Percentiles rank a stretch among this genome's conserved stretches.
These are phyloP conservation scores for Clarkia xantiana DNA, from an alignment of 345 rosid genomes.

Conservation along the genomic window DNA sequence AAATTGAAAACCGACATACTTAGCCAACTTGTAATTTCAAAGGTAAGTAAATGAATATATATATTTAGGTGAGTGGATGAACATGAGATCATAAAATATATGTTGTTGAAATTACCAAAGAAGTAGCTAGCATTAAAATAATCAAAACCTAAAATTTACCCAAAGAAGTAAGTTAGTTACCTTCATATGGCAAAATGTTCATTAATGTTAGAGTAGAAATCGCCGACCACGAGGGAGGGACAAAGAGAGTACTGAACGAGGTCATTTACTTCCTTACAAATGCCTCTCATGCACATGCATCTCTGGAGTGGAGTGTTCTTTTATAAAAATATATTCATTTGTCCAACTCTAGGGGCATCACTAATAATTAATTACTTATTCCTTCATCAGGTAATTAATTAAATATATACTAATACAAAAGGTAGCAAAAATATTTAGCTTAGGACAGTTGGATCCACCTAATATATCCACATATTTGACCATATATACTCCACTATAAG, in stretches of 20 bases:
- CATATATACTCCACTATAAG: background rate
- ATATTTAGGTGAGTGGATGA: background rate
- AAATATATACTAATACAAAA: background rate
- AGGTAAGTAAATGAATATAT: too few species aligned
- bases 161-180: background rate
- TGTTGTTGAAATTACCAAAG: background rate
- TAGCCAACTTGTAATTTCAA: too few species aligned
- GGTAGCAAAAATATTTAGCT: background rate
- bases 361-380: too few species aligned
- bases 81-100: background rate
- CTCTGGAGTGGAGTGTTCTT: background rate
- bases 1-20: too few species aligned
- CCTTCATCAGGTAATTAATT: too few species aligned
- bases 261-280: slow-evolving; percentile 2
- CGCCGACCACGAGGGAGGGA: slow-evolving; percentile 4
- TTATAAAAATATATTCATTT: background rate
- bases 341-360: too few species aligned
- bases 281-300: slow-evolving; percentile 11
- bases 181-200: slow-evolving; percentile 2
- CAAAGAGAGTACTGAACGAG: slow-evolving; percentile 1
- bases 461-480: slow-evolving; percentile 11
- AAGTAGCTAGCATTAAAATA: too few species aligned
- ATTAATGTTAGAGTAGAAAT: background rate
- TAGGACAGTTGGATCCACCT: slow-evolving; percentile 13
- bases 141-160: background rate